These are phyloP conservation scores for Dictyostelium capitatum DNA, from an alignment of 78 protist genomes.

Conservation along the genomic window DNA sequence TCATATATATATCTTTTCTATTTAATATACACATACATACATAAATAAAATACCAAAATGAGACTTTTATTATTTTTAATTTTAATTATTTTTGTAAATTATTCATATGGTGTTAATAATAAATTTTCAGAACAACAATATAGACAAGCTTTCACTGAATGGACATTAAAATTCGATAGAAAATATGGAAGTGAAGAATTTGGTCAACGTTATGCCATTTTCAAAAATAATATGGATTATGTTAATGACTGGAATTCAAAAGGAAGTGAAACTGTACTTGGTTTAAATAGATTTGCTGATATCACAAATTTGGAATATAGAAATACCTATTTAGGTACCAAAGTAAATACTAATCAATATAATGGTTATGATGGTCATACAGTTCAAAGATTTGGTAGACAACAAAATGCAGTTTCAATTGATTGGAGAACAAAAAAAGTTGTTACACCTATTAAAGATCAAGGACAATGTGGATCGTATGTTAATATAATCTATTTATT, in stretches of 20 bases:
- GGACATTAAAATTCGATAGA: slow-evolving; percentile 15
- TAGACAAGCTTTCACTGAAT: slow-evolving; percentile 29
- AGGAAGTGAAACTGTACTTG: slow-evolving; percentile 27
- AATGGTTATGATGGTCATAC: not conserved
- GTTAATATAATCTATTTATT: slow-evolving; percentile 43
- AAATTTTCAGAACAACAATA: slow-evolving; percentile 37
- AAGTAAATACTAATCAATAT: not conserved
- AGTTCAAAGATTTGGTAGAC: not conserved
- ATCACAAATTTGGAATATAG: slow-evolving; percentile 32
- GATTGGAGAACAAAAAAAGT: slow-evolving; percentile 88
- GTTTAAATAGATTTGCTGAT: slow-evolving; percentile 64
- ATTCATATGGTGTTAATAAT: not conserved
- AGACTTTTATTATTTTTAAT: not conserved
- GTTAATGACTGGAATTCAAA: slow-evolving; percentile 35
- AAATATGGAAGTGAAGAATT: slow-evolving; percentile 23
- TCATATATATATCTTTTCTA: not conserved
- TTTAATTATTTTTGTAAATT: not conserved
- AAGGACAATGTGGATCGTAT: slow-evolving; percentile 89
- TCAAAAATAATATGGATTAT: slow-evolving; percentile 61
- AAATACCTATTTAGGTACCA: slow-evolving; percentile 35
- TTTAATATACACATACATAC: not conserved
- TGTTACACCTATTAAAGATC: slow-evolving; percentile 89
- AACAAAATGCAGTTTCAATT: not conserved
- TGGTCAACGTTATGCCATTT: not conserved
- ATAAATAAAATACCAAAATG: not conserved